Evolutionary conservation across 345 rosid species (phyloP), one percentile per base, ranked within the genome.

Genomic region (Salix exigua): DNA sequence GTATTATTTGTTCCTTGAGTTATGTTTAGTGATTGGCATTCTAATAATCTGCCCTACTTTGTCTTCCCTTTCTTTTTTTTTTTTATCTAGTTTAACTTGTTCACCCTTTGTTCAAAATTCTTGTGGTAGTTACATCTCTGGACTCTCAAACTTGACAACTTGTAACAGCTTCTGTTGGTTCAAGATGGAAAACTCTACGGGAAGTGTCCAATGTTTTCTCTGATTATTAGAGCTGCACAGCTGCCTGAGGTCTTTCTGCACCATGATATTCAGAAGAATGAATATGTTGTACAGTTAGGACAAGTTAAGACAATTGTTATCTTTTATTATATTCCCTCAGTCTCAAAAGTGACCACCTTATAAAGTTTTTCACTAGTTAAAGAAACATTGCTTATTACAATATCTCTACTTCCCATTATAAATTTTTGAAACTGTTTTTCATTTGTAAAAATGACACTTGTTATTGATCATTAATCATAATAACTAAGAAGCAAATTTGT

Each of bases 121-220:
- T 58, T 68, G 31, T 17, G 63, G 35, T 74, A 50, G 13, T 66
- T 7, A 46, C 66, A 65, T 75, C 70, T 69, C 46, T 73, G 64
- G 70, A 67, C 46, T 63, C 62, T 71, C 30, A 72, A 67, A 35
- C 69, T 64, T 78, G 64, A 18, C 74, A 65, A 64, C 78, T 79
- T 73, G 71, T 81, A 64, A 78, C 92, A 96, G 99, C 89, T 85
- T 81, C 89, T 96, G 77, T 88, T 94, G 86, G 89, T 96, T 85
- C 98, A 96, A 90, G 99, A 93, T 83, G 94, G 98, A 83, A 94
- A 91, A 77, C 97, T 96, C 40, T 96, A 88, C 77, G 99, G 99
- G 38, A 89, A 93, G 73, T 91, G 91, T 84, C 84, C 97, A 61
- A 81, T 91, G 75, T 89, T 91, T 76, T 69, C 90, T 77, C 89